Conservation (phyloP, 2,329 filamentous ascomycete species). For the Grosmannia serpens region DNA sequence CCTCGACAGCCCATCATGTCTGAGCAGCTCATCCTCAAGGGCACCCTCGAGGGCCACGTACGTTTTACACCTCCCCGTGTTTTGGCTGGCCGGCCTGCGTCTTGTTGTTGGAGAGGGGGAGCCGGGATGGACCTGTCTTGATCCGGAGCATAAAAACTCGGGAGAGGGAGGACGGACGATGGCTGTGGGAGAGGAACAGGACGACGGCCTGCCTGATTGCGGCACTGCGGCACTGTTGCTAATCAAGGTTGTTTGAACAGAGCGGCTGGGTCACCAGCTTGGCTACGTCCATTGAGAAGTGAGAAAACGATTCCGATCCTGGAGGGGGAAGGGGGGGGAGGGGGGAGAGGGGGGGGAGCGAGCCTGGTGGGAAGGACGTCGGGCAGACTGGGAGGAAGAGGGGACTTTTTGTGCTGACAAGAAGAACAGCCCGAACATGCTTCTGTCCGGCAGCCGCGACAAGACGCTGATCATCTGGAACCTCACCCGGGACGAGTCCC, state of each 20-base stretch:
- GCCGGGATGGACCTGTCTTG: neutral
- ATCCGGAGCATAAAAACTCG: neutral
- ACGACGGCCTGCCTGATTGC: neutral
- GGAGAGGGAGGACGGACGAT: neutral
- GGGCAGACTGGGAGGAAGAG: neutral
- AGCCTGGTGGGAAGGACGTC: neutral
- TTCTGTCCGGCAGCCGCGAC: conserved; percentile 93
- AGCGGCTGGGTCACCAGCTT: conserved; percentile 99
- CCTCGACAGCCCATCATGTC: conserved; percentile 46
- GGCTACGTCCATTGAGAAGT: conserved; percentile 99
- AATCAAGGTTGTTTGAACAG: conserved; percentile 23
- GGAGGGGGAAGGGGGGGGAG: neutral
- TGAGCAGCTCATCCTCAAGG: conserved; percentile 92
- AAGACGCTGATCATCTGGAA: conserved; percentile 99
- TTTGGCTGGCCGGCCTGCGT: neutral
- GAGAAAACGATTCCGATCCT: conserved; percentile 28
- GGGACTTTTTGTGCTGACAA: neutral
- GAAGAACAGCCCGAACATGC: conserved; percentile 84
- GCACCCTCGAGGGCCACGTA: conserved; percentile 94
- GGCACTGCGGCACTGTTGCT: neutral
- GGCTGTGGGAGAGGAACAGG: neutral
- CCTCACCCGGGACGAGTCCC: conserved; percentile 94
- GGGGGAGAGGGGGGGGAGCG: neutral
- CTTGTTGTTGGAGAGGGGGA: neutral
- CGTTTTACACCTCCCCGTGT: conserved; percentile 23